Conservation (phyloP, 1,284 basidiomycete species). For the Pseudozyma tsukubaensis region DNA sequence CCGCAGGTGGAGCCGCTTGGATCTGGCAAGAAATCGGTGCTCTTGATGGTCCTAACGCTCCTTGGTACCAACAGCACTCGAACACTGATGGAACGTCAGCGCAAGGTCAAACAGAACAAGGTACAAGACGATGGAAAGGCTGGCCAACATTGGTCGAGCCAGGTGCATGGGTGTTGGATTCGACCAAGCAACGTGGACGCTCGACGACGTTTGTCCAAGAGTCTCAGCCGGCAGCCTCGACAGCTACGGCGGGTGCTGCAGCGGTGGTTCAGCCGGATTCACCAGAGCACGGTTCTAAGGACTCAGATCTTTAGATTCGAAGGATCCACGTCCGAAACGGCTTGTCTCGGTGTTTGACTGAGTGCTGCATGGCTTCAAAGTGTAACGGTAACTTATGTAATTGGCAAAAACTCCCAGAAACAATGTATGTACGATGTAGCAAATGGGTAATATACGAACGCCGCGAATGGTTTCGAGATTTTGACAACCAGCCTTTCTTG, state of each 20-base stretch:
- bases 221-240: background rate
- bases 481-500: no score
- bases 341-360: no score
- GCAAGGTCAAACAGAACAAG: background rate
- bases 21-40: slow-evolving; percentile 53
- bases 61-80: slow-evolving; percentile 30
- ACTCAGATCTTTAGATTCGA: background rate
- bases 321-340: no score
- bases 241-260: background rate
- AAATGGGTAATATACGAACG: slow-evolving; percentile 3
- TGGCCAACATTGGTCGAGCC: slow-evolving; percentile 52
- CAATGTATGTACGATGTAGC: background rate
- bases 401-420: background rate
- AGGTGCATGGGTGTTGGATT: slow-evolving; percentile 46
- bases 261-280: background rate
- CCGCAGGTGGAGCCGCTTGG: slow-evolving; percentile 26
- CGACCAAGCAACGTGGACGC: slow-evolving; percentile 40
- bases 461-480: background rate
- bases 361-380: no score
- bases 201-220: slow-evolving; percentile 35
- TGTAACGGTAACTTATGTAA: no score
- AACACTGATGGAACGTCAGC: background rate
- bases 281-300: background rate
- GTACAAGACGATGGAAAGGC: slow-evolving; percentile 38
- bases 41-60: slow-evolving; percentile 59